Base-by-base conservation (phyloP, 495 filamentous ascomycete species). In the Pseudomonodictys pantanalensis region DNA sequence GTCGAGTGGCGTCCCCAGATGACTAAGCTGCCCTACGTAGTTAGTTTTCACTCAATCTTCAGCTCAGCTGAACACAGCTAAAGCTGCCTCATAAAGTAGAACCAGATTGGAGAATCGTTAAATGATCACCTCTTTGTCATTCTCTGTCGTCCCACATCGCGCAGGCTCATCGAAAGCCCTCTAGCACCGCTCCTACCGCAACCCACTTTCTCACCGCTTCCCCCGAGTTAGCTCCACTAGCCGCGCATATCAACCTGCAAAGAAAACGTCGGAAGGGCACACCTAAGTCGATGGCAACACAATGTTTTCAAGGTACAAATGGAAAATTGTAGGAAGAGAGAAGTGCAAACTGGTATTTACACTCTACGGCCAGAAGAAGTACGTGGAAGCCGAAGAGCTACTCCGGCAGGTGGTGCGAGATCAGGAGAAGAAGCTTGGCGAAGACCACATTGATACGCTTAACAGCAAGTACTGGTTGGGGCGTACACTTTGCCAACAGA, bases 381-480 rank as follows among this genome's bases (percentile, higher is more conserved):
- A 54, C 51, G 15, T 17, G 4, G 51, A 54, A 32, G 51, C 51
- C 24, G 51, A 54, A 28, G 38, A 54, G 20, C 51, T 54, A 18
- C 25, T 41, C 51, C 51, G 35, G 35, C 51, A 54, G 43, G 51
- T 20, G 22, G 48, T 43, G 17, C 15, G 43, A 6, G 35, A 35
- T 11, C 33, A 26, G 33, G 38, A 54, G 51, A 43, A 28, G 38
- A 17, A 10, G 35, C 51, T 58, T 25, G 43, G 54, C 3, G n/a
- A 38, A 41, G 44, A 47, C 54, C 42, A 58, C 29, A 17, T 20
- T 25, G 44, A 35, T 38, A 49, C 42, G 43, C 54, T 58, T 49
- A 35, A 49, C 12, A 38, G 43, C 28, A 48, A 58, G 42, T 22
- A 58, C 9, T 48, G 54, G 42, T 38, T 58, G 28, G 54, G 54